phyloP scores from a whole-genome alignment of 2,329 filamentous ascomycete genomes.

The Chaetoscypha palmicola region DNA sequence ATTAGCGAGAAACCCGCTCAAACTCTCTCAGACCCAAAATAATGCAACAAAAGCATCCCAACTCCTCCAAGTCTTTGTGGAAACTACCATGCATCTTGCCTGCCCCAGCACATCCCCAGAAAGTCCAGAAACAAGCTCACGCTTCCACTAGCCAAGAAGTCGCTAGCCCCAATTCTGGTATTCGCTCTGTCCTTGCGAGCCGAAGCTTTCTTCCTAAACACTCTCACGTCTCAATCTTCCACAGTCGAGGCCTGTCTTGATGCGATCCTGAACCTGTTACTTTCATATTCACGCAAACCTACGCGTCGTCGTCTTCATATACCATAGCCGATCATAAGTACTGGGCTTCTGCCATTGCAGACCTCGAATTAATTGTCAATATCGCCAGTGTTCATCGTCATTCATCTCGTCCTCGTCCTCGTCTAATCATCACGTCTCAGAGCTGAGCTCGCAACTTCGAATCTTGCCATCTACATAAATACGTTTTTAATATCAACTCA shows the following conservation, averaged over 20 bases:
- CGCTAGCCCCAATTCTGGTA: neutral
- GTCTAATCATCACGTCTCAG: no score
- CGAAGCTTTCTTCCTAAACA: constrained; percentile 3
- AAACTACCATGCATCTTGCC: neutral
- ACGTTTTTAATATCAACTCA: no score
- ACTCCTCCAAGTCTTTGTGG: neutral
- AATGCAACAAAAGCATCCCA: neutral
- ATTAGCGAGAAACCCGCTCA: neutral
- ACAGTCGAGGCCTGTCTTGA: neutral
- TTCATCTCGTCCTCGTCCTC: no score
- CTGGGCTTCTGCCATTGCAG: no score
- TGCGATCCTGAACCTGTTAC: constrained; percentile 1
- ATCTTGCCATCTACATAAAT: no score
- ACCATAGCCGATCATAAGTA: no score
- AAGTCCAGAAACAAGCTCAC: neutral
- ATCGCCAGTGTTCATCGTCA: no score
- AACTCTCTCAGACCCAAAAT: constrained; percentile 2
- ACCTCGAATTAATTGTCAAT: no score
- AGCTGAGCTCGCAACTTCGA: no score
- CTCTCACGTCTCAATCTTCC: constrained; percentile 2
- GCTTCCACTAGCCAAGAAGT: neutral
- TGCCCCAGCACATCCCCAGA: neutral
- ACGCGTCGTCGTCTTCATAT: neutral
- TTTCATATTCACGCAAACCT: constrained; percentile 6
- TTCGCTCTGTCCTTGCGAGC: neutral